A percentile compares a stretch with the other conserved stretches of the same genome.
These are phyloP conservation scores for Candida germanica DNA, from an alignment of 805 yeast species.

Conservation along the genomic window DNA sequence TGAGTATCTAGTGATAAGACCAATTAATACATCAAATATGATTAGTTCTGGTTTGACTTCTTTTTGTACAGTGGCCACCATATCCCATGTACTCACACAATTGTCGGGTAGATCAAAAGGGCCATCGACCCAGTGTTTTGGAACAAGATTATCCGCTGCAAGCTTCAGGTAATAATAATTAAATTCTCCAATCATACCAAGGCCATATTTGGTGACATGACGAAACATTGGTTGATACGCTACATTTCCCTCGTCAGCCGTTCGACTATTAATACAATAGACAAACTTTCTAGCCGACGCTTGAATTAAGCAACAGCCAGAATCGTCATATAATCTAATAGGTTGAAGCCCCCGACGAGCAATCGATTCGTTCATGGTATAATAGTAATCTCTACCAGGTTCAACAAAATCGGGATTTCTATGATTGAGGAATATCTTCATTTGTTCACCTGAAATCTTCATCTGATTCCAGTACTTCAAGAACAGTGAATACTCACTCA, in stretches of 20 bases:
- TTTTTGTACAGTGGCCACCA: neutral
- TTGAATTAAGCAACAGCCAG: neutral
- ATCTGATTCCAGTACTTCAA: neutral
- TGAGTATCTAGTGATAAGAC: neutral
- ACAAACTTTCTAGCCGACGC: neutral
- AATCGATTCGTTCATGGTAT: no score
- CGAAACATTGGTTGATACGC: neutral
- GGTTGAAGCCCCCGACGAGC: no score
- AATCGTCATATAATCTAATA: no score
- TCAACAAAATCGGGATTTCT: no score
- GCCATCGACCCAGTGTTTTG: neutral
- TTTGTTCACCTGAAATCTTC: neutral
- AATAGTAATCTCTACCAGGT: no score
- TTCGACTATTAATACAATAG: neutral
- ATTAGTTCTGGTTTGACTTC: neutral
- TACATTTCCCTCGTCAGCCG: neutral
- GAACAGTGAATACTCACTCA: neutral
- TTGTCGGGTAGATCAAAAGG: neutral
- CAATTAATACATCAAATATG: conserved; percentile 1
- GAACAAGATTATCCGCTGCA: neutral
- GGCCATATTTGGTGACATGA: neutral
- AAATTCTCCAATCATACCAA: neutral
- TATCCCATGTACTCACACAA: neutral
- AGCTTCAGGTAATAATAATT: neutral
- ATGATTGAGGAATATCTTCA: no score